Evolutionary conservation across 306 rosid species (phyloP), one percentile per base, ranked within the genome.

Genomic region (Coriaria nepalensis): DNA sequence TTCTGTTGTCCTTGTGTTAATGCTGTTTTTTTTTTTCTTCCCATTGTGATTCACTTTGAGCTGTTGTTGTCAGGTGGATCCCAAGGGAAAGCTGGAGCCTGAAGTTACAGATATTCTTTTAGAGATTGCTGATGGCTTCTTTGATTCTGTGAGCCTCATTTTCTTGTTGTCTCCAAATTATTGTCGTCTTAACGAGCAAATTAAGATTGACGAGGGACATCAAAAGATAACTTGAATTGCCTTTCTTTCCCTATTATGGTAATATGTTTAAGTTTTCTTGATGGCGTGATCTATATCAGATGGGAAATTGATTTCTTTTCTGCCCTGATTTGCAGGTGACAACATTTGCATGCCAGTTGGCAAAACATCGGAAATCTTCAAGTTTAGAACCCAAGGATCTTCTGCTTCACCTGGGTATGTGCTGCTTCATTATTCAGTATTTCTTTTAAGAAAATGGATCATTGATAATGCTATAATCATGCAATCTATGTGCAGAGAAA

Each of bases 121-220:
- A 67, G 98, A 92, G 86, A 69, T 92, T 58, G 92, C 96, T 33
- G 96, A 92, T 64, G 96, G 85, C 64, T 92, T 92, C 77, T 71
- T 92, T 61, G 98, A 92, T 72, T 56, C 80, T 50, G 98, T 92
- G 73, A 79, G 98, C 47, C 45, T 32, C 45, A 9, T 5, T 15
- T 35, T 34, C 32, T 45, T 10, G 40, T 1, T 33, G 37, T 50
- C 9, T 15, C 29, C 6, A n/a, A n/a, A n/a, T n/a, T n/a, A n/a
- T n/a, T n/a, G n/a, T n/a, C n/a, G n/a, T n/a, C 29, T 20, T 20
- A 20, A 3, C 2, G 29, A 20, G 29, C 29, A 20, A 20, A 20
- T 20, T 20, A 20, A 20, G 29, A 20, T 20, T 20, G 3, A 20
- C n/a, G 29, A 3, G 29, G 29, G 29, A 20, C 29, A 20, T 20